Evolutionary conservation across 2,329 filamentous ascomycete genomes (phyloP).

Genomic region (Penicillium occitanis): DNA sequence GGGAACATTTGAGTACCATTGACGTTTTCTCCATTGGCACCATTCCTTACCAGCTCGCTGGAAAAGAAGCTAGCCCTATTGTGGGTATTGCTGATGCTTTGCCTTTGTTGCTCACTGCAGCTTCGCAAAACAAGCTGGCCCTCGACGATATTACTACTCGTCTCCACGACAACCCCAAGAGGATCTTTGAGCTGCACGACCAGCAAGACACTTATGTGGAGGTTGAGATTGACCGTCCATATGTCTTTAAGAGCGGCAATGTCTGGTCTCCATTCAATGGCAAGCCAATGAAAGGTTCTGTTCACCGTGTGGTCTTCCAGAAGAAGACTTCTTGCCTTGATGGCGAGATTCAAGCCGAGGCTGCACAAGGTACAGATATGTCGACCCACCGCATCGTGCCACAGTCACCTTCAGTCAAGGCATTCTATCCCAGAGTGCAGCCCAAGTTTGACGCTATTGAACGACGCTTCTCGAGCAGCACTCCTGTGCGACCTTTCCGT

Average conservation of each 20-base stretch:
- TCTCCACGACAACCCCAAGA: slow-evolving; percentile 75
- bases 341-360: slow-evolving; percentile 59
- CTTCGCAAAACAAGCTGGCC: slow-evolving; percentile 69
- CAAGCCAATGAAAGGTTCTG: slow-evolving; percentile 65
- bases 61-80: slow-evolving; percentile 57
- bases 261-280: slow-evolving; percentile 72
- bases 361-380: slow-evolving; percentile 69
- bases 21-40: slow-evolving; percentile 79
- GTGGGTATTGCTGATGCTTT: slow-evolving; percentile 72
- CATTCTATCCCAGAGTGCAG: slow-evolving; percentile 43
- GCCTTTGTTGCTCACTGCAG: slow-evolving; percentile 72
- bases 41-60: slow-evolving; percentile 72
- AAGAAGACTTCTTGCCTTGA: slow-evolving; percentile 73
- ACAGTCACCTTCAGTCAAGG: slow-evolving; percentile 60
- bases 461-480: slow-evolving; percentile 38
- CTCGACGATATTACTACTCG: slow-evolving; percentile 70
- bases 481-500: slow-evolving; percentile 38
- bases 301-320: slow-evolving; percentile 75
- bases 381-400: slow-evolving; percentile 59
- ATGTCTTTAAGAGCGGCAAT: slow-evolving; percentile 54
- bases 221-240: slow-evolving; percentile 72
- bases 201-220: slow-evolving; percentile 72
- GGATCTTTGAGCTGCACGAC: slow-evolving; percentile 79
- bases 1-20: slow-evolving; percentile 70
- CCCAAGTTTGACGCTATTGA: slow-evolving; percentile 41